A percentile compares a stretch with the other conserved stretches of the same genome.
These are phyloP conservation scores for Dacryopinax primogenitus DNA, from an alignment of 768 basidiomycete species.

Conservation along the genomic window DNA sequence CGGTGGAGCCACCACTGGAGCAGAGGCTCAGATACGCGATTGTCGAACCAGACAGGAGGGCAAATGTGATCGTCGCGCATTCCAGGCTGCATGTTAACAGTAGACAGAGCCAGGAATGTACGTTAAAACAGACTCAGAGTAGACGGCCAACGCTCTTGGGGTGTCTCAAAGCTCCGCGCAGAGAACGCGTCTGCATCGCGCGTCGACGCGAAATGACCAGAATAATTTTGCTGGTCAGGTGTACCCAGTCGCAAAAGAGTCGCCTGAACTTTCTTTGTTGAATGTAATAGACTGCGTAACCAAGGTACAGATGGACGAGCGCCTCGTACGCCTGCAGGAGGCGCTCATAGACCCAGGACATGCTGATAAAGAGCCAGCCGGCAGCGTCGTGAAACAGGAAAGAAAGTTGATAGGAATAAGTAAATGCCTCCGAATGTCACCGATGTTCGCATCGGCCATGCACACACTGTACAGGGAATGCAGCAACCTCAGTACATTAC, in stretches of 20 bases:
- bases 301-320: neutral
- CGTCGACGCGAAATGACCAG: neutral
- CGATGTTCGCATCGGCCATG: too few species aligned
- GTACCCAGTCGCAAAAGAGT: neutral
- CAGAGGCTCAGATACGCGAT: neutral
- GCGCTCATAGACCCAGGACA: constrained; percentile 4
- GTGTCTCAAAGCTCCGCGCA: constrained; percentile 1
- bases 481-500: constrained; percentile 3
- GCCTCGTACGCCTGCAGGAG: neutral
- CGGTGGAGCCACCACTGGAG: neutral
- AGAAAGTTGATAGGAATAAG: neutral
- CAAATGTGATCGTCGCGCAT: neutral
- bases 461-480: too few species aligned
- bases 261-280: constrained; percentile 2
- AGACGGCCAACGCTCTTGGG: neutral
- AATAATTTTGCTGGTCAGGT: neutral
- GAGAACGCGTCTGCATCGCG: neutral
- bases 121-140: neutral
- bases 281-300: neutral
- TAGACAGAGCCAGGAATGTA: neutral
- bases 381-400: neutral
- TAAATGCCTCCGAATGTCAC: constrained; percentile 6
- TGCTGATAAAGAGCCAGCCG: neutral
- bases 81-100: neutral
- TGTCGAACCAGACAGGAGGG: neutral